Conservation (phyloP, 768 basidiomycete species). For the Termitomyces sp. region DNA sequence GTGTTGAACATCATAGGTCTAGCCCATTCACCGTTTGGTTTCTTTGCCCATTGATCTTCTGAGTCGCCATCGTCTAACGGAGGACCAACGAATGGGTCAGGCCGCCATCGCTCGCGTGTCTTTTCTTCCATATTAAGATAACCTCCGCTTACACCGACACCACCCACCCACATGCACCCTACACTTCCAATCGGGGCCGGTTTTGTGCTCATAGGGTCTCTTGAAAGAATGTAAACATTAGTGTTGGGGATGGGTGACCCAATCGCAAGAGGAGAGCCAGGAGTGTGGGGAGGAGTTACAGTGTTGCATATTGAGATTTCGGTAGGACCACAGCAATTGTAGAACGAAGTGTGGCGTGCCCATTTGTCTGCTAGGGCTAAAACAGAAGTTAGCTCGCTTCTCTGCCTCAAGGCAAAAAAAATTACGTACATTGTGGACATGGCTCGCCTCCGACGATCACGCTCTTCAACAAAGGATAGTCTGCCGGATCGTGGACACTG, state of each 20-base stretch:
- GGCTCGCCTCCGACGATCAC: slow-evolving; percentile 55
- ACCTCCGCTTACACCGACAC: slow-evolving; percentile 53
- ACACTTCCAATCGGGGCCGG: slow-evolving; percentile 33
- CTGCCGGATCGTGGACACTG: slow-evolving; percentile 43
- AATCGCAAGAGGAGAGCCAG: slow-evolving; percentile 41
- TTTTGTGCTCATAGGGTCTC: slow-evolving; percentile 33
- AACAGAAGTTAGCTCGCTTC: neutral
- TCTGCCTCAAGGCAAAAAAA: neutral
- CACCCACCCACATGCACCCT: slow-evolving; percentile 63
- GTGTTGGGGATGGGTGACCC: slow-evolving; percentile 54
- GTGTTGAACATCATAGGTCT: slow-evolving; percentile 60
- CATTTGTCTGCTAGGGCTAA: slow-evolving; percentile 41
- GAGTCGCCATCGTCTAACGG: slow-evolving; percentile 35
- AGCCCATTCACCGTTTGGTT: slow-evolving; percentile 19
- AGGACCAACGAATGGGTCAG: slow-evolving; percentile 45
- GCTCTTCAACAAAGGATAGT: slow-evolving; percentile 48
- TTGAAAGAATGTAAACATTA: slow-evolving; percentile 34
- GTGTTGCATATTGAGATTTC: slow-evolving; percentile 57
- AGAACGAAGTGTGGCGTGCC: slow-evolving; percentile 39
- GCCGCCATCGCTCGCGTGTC: slow-evolving; percentile 47
- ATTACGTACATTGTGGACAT: slow-evolving; percentile 43
- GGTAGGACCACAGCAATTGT: slow-evolving; percentile 56
- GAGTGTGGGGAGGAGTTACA: slow-evolving; percentile 37
- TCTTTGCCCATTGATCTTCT: slow-evolving; percentile 6
- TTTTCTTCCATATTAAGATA: slow-evolving; percentile 57